These are phyloP conservation scores for Piloderma croceum DNA, from an alignment of 768 basidiomycete species.

Conservation along the genomic window DNA sequence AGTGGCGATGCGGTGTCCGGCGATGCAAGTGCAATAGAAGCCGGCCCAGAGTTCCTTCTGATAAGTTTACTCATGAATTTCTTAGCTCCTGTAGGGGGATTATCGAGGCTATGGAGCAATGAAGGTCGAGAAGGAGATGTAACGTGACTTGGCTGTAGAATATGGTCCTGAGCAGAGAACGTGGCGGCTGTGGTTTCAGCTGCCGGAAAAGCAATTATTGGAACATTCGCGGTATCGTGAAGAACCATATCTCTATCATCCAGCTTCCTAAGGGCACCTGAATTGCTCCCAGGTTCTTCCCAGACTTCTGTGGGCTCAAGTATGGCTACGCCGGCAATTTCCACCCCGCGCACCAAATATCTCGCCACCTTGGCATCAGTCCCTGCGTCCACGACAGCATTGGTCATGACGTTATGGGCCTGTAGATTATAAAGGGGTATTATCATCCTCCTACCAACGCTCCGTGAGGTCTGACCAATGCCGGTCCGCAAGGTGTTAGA, in stretches of 20 bases:
- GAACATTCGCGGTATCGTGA: no score
- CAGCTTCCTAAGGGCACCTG: no score
- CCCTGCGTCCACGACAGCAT: constrained; percentile 81
- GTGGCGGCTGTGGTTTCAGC: no score
- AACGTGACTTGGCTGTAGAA: no score
- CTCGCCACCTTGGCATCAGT: constrained; percentile 83
- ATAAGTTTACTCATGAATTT: constrained; percentile 67
- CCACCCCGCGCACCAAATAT: constrained; percentile 67
- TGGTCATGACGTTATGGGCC: constrained; percentile 84
- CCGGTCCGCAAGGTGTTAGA: no score
- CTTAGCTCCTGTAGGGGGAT: constrained; percentile 48
- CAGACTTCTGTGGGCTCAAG: constrained; percentile 79
- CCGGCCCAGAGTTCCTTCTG: constrained; percentile 61
- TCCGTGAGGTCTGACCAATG: no score
- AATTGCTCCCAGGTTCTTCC: no score
- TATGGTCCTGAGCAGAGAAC: no score
- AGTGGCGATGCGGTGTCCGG: no score
- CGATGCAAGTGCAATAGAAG: no score
- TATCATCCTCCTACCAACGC: constrained; percentile 61
- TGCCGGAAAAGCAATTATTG: no score
- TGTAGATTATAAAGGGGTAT: constrained; percentile 84
- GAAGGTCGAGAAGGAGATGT: constrained; percentile 55
- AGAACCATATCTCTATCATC: no score
- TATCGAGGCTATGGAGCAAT: constrained; percentile 69
- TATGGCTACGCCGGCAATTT: constrained; percentile 69